phyloP scores from a whole-genome alignment of 768 basidiomycete species.

The Lentinus tigrinus region DNA sequence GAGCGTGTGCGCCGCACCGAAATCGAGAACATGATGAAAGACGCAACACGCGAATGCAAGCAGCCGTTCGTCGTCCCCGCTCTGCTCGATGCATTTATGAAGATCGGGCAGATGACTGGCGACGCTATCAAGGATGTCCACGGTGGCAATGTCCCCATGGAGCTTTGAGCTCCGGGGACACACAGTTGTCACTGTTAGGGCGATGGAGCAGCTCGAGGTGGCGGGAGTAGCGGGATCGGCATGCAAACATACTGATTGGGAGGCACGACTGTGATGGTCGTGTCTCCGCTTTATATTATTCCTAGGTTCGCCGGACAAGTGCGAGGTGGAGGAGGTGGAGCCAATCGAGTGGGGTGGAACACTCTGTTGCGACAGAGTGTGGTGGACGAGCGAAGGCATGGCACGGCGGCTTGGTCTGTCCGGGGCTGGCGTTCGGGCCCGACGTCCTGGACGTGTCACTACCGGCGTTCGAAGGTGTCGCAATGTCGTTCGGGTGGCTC shows the following conservation, averaged over 20 bases:
- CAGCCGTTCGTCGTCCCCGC: conserved; percentile 33
- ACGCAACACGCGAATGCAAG: conserved; percentile 25
- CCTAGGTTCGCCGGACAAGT: not conserved
- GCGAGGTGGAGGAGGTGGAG: not conserved
- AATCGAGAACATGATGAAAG: conserved; percentile 24
- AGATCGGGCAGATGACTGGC: conserved; percentile 26
- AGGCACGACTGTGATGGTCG: not conserved
- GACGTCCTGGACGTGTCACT: not conserved
- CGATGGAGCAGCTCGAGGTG: not conserved
- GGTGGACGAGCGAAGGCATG: not conserved
- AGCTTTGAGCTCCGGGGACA: not conserved
- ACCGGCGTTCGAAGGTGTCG: conserved; percentile 13
- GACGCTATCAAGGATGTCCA: conserved; percentile 16
- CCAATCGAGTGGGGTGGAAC: not conserved
- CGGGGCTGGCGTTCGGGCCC: conserved; percentile 2
- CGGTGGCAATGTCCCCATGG: not conserved
- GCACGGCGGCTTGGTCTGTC: conserved; percentile 11
- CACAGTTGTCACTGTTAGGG: not conserved
- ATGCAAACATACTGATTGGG: not conserved
- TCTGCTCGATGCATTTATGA: conserved; percentile 31
- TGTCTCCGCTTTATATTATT: not conserved
- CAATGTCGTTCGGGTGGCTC: not conserved
- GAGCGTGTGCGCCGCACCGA: conserved; percentile 24
- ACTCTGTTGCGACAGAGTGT: not conserved
- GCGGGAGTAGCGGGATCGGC: too few species aligned